phyloP scores from a whole-genome alignment of 441 rosid genomes.

The Bruguiera hainesii region DNA sequence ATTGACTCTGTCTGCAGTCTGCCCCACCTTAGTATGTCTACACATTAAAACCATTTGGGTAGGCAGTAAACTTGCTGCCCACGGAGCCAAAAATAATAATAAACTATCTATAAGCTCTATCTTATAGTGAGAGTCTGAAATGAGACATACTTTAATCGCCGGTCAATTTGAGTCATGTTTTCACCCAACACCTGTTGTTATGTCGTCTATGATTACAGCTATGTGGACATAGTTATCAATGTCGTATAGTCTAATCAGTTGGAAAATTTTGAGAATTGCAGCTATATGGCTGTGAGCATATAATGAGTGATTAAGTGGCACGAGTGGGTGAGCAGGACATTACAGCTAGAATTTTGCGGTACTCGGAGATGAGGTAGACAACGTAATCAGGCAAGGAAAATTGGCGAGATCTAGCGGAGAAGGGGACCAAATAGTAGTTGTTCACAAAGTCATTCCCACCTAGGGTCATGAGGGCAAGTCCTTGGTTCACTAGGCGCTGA shows the following conservation, averaged over 20 bases:
- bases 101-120: too few relatives aligned
- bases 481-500: conserved; percentile 46
- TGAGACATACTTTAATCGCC: too few relatives aligned
- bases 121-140: too few relatives aligned
- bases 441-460: conserved; percentile 90
- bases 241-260: background rate
- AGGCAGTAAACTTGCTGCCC: too few relatives aligned
- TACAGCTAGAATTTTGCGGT: conserved; percentile 54
- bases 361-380: conserved; percentile 59
- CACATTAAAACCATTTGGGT: too few relatives aligned
- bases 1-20: background rate
- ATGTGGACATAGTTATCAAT: too few relatives aligned
- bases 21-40: too few relatives aligned
- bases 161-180: too few relatives aligned
- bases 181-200: too few relatives aligned
- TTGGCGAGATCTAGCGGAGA: conserved; percentile 66
- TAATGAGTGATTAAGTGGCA: background rate
- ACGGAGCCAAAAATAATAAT: too few relatives aligned
- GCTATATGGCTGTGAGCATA: background rate
- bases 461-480: conserved; percentile 59
- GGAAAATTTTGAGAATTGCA: background rate
- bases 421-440: conserved; percentile 68
- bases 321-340: conserved; percentile 1
- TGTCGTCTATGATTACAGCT: too few relatives aligned
- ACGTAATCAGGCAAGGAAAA: conserved; percentile 58